Base-by-base conservation (phyloP, 2,329 filamentous ascomycete species). In the Cadophora sp. region DNA sequence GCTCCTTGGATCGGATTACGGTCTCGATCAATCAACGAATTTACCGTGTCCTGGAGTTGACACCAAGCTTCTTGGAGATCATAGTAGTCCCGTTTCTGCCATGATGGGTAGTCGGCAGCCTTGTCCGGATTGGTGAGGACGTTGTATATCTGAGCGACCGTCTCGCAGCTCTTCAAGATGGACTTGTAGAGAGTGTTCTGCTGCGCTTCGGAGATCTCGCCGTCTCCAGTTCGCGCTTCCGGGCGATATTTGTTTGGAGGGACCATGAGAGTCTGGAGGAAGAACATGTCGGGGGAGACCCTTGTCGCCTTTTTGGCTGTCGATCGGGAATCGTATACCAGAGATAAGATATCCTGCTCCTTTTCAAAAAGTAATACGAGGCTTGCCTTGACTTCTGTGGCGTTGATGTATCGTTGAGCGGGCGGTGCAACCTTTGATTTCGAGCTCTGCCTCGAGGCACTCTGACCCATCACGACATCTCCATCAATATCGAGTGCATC, bases 231-330 rank as follows among this genome's bases (percentile, higher is more conserved):
- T 67, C 89, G 87, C 11, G 94, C 93, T 77, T 96, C 93, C 14
- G 96, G 94, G 48, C 96, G 89, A 78, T 91, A 99, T 73, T 90
- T 91, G 78, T 97, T 99, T 1, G 96, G 96, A 1, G 96, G 94
- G 0, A 99, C 93, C 16, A 98, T 83, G 62, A 99, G 83, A 43
- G 89, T 90, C 65, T 91, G 89, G 65, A 98, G 84, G 80, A 99
- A 99, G 81, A 99, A 98, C 89, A 98, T 97, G 72, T 97, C 92
- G 1, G 93, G 87, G 2, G 83, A 88, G n/a, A 93, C 82, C 20
- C 81, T 81, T 7, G 80, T 80, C 45, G 83, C 80, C 65, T 84
- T 87, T 76, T 87, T 89, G 4, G 84, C 82, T n/a, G 78, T 67
- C 27, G 74, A 76, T 66, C 91, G 89, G 20, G 92, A 91, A 76